Conservation (phyloP, 305 asterid species). For the Ajuga reptans region DNA sequence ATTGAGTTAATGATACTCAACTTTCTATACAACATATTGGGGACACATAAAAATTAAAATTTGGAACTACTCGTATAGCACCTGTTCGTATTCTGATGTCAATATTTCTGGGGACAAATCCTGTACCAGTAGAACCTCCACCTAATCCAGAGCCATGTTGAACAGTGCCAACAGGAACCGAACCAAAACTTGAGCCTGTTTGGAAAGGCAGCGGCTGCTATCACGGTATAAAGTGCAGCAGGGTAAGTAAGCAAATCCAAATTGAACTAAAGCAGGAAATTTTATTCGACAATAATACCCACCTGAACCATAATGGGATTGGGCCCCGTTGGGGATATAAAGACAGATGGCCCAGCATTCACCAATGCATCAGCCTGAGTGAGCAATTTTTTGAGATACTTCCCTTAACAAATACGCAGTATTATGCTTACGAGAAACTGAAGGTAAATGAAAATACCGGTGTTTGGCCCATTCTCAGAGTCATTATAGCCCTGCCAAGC, state of each 20-base stretch:
- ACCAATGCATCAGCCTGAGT: conserved; percentile 79
- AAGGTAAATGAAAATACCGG: conserved; percentile 44
- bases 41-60: neutral
- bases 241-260: conserved; percentile 15
- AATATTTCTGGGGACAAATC: conserved; percentile 43
- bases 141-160: conserved; percentile 53
- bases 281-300: conserved; percentile 14
- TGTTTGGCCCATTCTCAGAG: conserved; percentile 77
- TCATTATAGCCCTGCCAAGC: conserved; percentile 86
- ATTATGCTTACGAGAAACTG: neutral
- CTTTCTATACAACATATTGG: too few relatives aligned
- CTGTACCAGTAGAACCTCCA: conserved; percentile 51
- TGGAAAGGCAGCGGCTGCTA: conserved; percentile 70
- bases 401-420: neutral
- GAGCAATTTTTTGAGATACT: conserved; percentile 8
- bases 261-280: conserved; percentile 1
- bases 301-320: conserved; percentile 98
- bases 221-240: neutral
- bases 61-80: conserved; percentile 18
- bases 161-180: conserved; percentile 56
- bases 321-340: conserved; percentile 71
- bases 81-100: conserved; percentile 97
- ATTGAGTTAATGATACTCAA: neutral
- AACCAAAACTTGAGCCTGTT: conserved; percentile 53
- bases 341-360: conserved; percentile 89